Evolutionary conservation across 1,139 yeast species (phyloP).

Genomic region (Blastobotrys apis): DNA sequence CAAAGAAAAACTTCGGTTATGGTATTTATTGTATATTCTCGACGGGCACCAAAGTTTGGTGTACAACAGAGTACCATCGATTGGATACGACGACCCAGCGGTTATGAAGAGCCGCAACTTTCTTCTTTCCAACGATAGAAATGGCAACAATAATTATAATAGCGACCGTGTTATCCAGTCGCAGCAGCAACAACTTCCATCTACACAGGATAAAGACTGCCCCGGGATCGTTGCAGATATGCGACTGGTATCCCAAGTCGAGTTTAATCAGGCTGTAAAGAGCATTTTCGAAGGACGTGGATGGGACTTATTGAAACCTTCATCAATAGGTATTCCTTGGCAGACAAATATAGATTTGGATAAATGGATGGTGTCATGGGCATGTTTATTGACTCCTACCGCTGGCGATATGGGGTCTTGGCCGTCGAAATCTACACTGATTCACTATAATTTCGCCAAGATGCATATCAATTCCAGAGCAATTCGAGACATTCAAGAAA

Average conservation of each 20-base stretch:
- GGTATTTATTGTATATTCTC: constrained; percentile 63
- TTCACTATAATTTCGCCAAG: constrained; percentile 69
- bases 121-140: constrained; percentile 9
- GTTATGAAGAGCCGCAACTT: constrained; percentile 16
- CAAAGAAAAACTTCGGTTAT: constrained; percentile 51
- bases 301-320: constrained; percentile 58
- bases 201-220: constrained; percentile 26
- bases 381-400: constrained; percentile 60
- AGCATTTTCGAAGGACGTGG: constrained; percentile 59
- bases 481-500: constrained; percentile 43
- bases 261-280: constrained; percentile 62
- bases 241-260: constrained; percentile 66
- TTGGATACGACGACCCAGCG: constrained; percentile 42
- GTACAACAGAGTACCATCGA: constrained; percentile 53
- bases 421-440: constrained; percentile 66
- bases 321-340: constrained; percentile 63
- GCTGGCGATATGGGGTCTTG: constrained; percentile 55
- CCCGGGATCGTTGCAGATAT: constrained; percentile 41
- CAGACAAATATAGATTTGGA: constrained; percentile 63
- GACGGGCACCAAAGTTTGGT: constrained; percentile 70
- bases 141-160: neutral
- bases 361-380: constrained; percentile 81
- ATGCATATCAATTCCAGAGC: constrained; percentile 65
- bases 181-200: constrained; percentile 17
- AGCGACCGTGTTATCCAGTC: constrained; percentile 12